Conservation (phyloP, 2,329 filamentous ascomycete species). For the Trichoderma sp. region DNA sequence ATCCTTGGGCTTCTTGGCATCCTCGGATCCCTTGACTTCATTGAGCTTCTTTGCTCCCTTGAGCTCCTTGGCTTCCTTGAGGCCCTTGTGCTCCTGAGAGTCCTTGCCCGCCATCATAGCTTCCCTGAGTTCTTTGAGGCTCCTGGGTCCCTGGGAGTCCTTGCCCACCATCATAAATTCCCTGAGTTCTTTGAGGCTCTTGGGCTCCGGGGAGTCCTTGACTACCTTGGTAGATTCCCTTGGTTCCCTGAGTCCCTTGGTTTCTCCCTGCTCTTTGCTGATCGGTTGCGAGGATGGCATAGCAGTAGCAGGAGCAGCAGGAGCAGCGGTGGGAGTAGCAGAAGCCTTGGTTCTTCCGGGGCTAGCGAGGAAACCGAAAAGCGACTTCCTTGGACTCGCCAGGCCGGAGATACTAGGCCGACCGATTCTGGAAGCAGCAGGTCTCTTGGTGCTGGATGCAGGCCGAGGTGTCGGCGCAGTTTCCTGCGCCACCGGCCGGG, state of each 20-base stretch:
- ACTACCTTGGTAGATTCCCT: too few relatives aligned
- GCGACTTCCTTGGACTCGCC: constrained; percentile 78
- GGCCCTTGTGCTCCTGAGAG: neutral
- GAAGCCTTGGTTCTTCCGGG: constrained; percentile 37
- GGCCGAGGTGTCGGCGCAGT: constrained; percentile 53
- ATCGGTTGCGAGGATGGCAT: constrained; percentile 54
- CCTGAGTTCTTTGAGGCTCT: neutral
- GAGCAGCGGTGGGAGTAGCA: constrained; percentile 39
- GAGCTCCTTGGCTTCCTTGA: neutral
- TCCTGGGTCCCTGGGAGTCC: neutral
- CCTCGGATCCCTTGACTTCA: neutral
- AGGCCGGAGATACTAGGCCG: constrained; percentile 59
- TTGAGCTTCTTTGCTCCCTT: neutral
- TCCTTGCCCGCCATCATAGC: too few relatives aligned
- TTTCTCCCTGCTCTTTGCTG: constrained; percentile 32
- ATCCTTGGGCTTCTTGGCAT: neutral
- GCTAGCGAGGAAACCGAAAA: constrained; percentile 57
- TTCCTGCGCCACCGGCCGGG: constrained; percentile 61
- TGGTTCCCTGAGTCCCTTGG: neutral
- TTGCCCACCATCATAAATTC: neutral
- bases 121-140: neutral
- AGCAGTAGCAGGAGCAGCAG: constrained; percentile 16
- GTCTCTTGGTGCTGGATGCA: constrained; percentile 39
- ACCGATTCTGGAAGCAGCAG: constrained; percentile 44
- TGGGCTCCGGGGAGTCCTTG: neutral